Percentiles rank a stretch among this genome's conserved stretches.
phyloP scores from a whole-genome alignment of 352 stramenopile genomes.

The Phytopythium helicoides region DNA sequence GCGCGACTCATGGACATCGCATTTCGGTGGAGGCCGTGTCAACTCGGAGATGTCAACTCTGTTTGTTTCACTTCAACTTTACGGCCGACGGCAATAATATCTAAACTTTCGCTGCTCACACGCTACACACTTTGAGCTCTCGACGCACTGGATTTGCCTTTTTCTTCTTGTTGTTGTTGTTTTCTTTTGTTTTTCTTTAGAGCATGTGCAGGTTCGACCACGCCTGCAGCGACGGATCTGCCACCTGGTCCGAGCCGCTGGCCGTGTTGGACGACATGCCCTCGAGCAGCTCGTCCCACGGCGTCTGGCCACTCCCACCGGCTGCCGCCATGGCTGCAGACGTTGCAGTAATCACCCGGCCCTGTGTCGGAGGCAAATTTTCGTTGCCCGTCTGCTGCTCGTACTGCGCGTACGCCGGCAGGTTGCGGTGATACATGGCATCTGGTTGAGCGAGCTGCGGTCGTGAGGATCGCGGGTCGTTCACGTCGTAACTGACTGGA shows the following conservation, averaged over 20 bases:
- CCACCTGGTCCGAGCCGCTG: conserved; percentile 20
- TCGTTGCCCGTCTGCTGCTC: conserved; percentile 1
- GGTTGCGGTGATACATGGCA: conserved; percentile 5
- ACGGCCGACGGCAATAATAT: too few species aligned
- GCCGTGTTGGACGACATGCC: conserved; percentile 53
- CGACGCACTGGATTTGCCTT: too few species aligned
- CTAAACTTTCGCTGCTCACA: too few species aligned
- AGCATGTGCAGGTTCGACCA: conserved; percentile 80
- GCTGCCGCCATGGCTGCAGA: background rate
- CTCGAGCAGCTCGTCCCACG: conserved; percentile 78
- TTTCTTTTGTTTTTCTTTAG: conserved; percentile 20
- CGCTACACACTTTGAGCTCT: background rate
- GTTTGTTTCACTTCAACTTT: background rate
- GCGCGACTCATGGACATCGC: too few species aligned
- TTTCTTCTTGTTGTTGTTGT: too few species aligned
- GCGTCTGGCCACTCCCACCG: conserved; percentile 11
- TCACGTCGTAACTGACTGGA: conserved; percentile 9
- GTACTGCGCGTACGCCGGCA: background rate
- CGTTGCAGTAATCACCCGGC: background rate
- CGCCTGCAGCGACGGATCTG: conserved; percentile 56
- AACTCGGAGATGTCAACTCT: background rate
- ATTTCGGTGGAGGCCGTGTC: too few species aligned
- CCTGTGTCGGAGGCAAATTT: conserved; percentile 1
- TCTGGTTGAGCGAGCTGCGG: conserved; percentile 9
- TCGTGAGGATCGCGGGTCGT: conserved; percentile 9